Evolutionary conservation across 768 basidiomycete genomes (phyloP).

Genomic region (Tylopilus cervinicoccineus): DNA sequence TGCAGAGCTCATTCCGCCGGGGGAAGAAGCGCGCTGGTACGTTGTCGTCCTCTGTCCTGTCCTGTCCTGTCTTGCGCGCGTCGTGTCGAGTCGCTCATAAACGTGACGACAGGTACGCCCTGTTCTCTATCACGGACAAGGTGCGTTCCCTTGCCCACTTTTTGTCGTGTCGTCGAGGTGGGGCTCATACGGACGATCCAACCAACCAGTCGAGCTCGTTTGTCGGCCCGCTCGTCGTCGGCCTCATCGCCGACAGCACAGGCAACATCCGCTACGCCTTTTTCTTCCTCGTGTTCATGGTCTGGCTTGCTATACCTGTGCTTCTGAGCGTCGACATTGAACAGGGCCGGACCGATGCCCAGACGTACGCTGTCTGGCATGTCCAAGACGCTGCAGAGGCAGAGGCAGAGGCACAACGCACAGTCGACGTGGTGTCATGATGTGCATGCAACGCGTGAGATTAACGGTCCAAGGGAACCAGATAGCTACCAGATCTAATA

Average conservation of each 20-base stretch:
- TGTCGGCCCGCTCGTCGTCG: slow-evolving; percentile 86
- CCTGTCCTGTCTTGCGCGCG: too few relatives aligned
- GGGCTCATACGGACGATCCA: background rate
- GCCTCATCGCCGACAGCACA: slow-evolving; percentile 80
- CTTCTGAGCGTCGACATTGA: slow-evolving; percentile 68
- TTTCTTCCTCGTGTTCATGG: slow-evolving; percentile 80
- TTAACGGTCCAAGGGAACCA: background rate
- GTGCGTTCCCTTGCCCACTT: slow-evolving; percentile 30
- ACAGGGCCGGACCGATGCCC: slow-evolving; percentile 53
- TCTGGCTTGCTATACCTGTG: slow-evolving; percentile 77
- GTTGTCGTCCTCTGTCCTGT: too few relatives aligned
- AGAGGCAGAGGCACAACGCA: too few relatives aligned
- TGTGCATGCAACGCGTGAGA: background rate
- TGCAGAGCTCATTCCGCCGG: slow-evolving; percentile 79
- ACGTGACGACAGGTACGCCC: slow-evolving; percentile 44
- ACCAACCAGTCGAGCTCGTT: slow-evolving; percentile 96
- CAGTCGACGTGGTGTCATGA: background rate
- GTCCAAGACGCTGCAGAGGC: background rate
- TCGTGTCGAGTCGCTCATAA: background rate
- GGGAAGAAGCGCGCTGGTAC: slow-evolving; percentile 88
- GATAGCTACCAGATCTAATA: background rate
- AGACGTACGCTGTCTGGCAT: slow-evolving; percentile 23
- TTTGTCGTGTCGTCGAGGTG: background rate
- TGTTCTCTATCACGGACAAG: slow-evolving; percentile 92
- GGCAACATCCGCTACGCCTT: slow-evolving; percentile 92